A percentile compares a stretch with the other conserved stretches of the same genome.
Conservation (phyloP, 2,329 filamentous ascomycete species). For the Teratosphaeria pseudoeucalypti region DNA sequence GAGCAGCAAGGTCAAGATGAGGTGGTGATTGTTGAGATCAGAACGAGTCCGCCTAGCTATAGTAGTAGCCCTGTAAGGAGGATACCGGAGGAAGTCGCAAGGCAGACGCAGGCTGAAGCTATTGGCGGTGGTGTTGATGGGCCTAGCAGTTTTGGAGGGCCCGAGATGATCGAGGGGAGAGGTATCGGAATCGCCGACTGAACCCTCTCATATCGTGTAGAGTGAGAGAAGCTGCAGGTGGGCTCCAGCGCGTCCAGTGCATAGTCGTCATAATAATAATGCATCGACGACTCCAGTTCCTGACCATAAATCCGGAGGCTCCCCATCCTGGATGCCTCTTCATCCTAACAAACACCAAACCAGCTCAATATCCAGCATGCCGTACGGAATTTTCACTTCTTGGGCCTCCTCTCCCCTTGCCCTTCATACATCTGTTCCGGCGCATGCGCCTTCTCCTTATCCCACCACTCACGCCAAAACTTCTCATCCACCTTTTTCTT, state of each 20-base stretch:
- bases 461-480: slow-evolving; percentile 44
- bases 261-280: not conserved
- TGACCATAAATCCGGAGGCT: not conserved
- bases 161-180: slow-evolving; percentile 20
- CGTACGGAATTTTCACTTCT: not conserved
- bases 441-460: slow-evolving; percentile 23
- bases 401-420: not conserved
- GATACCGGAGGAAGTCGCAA: slow-evolving; percentile 13
- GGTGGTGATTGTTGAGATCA: not conserved
- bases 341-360: not conserved
- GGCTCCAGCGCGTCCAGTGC: not conserved
- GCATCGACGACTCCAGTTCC: not conserved
- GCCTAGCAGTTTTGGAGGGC: slow-evolving; percentile 5
- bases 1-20: not conserved
- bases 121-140: not conserved
- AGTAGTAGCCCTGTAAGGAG: slow-evolving; percentile 16
- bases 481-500: slow-evolving; percentile 33
- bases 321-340: not conserved
- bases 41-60: slow-evolving; percentile 19
- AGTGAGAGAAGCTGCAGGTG: not conserved
- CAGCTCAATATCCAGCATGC: not conserved
- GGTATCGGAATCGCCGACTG: slow-evolving; percentile 2
- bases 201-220: not conserved
- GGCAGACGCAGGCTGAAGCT: slow-evolving; percentile 5
- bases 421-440: slow-evolving; percentile 4